Conservation (phyloP, 2,329 filamentous ascomycete genomes). For the Hypoxylon sp. region DNA sequence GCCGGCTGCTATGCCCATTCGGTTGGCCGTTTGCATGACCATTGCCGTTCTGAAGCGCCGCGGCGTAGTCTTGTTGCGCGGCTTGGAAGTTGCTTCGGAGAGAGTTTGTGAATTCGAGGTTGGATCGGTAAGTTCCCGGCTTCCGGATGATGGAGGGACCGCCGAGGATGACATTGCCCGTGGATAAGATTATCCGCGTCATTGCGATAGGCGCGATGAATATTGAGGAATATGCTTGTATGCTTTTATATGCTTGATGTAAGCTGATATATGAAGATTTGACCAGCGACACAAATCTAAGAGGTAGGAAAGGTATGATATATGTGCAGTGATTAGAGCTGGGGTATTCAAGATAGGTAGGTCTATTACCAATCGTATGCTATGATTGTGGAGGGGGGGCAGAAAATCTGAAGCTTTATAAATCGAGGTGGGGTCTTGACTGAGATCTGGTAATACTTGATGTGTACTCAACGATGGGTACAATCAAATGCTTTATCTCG, state of each 20-base stretch:
- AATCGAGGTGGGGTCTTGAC: conserved; percentile 36
- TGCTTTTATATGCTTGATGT: neutral
- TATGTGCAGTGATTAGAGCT: conserved; percentile 57
- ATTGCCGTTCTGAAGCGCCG: conserved; percentile 47
- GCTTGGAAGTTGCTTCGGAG: conserved; percentile 86
- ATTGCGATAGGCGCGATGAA: conserved; percentile 34
- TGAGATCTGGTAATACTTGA: conserved; percentile 18
- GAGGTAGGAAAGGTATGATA: conserved; percentile 54
- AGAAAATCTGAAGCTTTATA: conserved; percentile 45
- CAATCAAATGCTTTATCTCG: neutral
- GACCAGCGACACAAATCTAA: conserved; percentile 16
- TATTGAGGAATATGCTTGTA: conserved; percentile 7
- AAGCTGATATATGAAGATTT: conserved; percentile 13
- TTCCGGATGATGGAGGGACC: conserved; percentile 88
- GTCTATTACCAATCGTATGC: conserved; percentile 42
- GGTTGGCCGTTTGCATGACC: conserved; percentile 50
- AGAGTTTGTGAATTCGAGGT: conserved; percentile 91
- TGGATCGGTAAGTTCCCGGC: conserved; percentile 84
- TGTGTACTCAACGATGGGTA: conserved; percentile 19
- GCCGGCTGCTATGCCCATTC: conserved; percentile 53
- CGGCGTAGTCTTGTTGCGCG: conserved; percentile 75
- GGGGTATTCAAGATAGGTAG: conserved; percentile 22
- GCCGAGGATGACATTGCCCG: conserved; percentile 83
- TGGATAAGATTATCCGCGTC: conserved; percentile 53
- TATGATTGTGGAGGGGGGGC: conserved; percentile 13